Conservation (phyloP, 169 alveolate species). For the Neospora caninum region DNA sequence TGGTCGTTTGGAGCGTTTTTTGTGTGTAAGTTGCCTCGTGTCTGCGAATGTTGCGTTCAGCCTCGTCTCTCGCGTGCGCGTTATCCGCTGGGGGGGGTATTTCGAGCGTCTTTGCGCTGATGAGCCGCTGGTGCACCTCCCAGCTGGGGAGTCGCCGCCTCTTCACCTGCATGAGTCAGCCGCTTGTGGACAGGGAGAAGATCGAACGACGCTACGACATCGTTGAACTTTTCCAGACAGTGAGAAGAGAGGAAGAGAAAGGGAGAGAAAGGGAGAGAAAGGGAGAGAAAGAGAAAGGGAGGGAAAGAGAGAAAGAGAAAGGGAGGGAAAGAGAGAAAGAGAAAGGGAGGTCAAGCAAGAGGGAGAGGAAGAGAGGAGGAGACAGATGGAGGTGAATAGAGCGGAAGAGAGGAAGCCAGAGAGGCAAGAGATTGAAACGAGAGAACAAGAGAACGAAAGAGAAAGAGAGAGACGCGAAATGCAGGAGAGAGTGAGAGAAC, state of each 20-base stretch:
- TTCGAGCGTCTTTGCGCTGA: not conserved
- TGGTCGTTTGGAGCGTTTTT: too few relatives aligned
- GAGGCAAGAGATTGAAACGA: too few relatives aligned
- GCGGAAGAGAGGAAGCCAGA: too few relatives aligned
- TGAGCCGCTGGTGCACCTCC: constrained; percentile 86
- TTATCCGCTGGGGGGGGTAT: not conserved
- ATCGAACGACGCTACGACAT: constrained; percentile 91
- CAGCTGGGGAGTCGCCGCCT: constrained; percentile 92
- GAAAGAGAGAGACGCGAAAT: not conserved
- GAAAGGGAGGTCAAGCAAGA: not conserved
- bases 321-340: too few relatives aligned
- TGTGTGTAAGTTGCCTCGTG: too few relatives aligned
- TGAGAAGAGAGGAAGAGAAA: not conserved
- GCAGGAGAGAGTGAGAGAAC: not conserved
- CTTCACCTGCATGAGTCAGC: constrained; percentile 95
- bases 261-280: not conserved
- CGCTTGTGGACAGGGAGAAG: constrained; percentile 89
- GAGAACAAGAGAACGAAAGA: too few relatives aligned
- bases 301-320: too few relatives aligned
- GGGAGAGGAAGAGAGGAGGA: not conserved
- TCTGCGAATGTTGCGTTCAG: not conserved
- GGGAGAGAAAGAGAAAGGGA: not conserved
- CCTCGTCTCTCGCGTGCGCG: not conserved
- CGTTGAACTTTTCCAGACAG: constrained; percentile 90
- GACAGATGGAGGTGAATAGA: too few relatives aligned